A percentile compares a stretch with the other conserved stretches of the same genome.
phyloP scores from a whole-genome alignment of 2,329 filamentous ascomycete genomes.

The Cryoendolithus antarcticus region DNA sequence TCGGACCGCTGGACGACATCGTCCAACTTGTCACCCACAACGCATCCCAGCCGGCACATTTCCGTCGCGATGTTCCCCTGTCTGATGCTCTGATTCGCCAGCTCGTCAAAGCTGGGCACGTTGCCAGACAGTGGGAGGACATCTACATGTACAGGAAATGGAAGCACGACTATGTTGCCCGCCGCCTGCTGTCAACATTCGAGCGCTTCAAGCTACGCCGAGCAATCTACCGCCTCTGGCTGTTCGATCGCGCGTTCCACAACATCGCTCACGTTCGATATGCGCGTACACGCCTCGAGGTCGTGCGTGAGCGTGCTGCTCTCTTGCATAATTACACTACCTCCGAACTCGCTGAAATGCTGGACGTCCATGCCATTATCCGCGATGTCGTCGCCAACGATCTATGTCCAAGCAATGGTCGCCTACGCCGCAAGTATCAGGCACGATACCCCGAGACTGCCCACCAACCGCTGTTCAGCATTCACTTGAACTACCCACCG shows the following conservation, averaged over 20 bases:
- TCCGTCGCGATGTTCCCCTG: constrained; percentile 39
- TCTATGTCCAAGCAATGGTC: constrained; percentile 50
- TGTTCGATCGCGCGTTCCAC: constrained; percentile 48
- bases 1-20: constrained; percentile 46
- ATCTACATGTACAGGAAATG: constrained; percentile 53
- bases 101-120: constrained; percentile 39
- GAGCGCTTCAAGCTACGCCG: constrained; percentile 43
- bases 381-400: constrained; percentile 44
- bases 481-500: constrained; percentile 23
- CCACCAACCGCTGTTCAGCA: constrained; percentile 40
- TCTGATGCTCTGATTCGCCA: constrained; percentile 45
- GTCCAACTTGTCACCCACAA: constrained; percentile 50
- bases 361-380: constrained; percentile 45
- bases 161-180: constrained; percentile 44
- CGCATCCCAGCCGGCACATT: constrained; percentile 44
- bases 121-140: constrained; percentile 46
- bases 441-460: constrained; percentile 41
- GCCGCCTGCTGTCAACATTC: constrained; percentile 37
- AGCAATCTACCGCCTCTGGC: constrained; percentile 49
- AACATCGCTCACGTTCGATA: constrained; percentile 39
- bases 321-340: constrained; percentile 49
- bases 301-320: constrained; percentile 40
- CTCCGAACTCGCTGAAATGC: constrained; percentile 44
- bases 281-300: constrained; percentile 33
- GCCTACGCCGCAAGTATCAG: constrained; percentile 45